Evolutionary conservation across 2,329 filamentous ascomycete genomes (phyloP).

Genomic region (Nemania sp.): DNA sequence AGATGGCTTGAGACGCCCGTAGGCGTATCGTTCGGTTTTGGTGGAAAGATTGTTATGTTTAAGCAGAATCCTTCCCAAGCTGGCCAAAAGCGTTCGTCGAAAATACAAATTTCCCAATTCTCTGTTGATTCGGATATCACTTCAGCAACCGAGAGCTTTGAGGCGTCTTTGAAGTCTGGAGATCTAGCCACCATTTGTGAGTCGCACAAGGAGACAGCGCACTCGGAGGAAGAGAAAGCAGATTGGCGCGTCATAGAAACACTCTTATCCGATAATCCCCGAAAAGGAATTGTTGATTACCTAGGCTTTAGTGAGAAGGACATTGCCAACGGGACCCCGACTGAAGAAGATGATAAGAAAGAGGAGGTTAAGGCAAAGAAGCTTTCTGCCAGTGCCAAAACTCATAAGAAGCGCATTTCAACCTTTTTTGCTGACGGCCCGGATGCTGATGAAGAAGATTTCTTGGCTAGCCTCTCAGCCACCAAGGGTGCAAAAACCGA

Average conservation of each 20-base stretch:
- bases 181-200: conserved; percentile 84
- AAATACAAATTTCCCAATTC: conserved; percentile 86
- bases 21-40: conserved; percentile 93
- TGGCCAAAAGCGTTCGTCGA: conserved; percentile 76
- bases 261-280: conserved; percentile 84
- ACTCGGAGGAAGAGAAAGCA: conserved; percentile 90
- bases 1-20: conserved; percentile 90
- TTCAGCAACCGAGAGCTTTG: conserved; percentile 86
- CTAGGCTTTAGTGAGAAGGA: conserved; percentile 83
- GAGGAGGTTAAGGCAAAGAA: conserved; percentile 60
- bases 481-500: conserved; percentile 94
- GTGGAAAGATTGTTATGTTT: conserved; percentile 88
- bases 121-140: conserved; percentile 88
- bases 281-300: conserved; percentile 86
- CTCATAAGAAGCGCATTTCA: conserved; percentile 71
- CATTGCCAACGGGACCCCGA: conserved; percentile 62
- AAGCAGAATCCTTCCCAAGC: conserved; percentile 67
- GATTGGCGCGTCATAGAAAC: conserved; percentile 97
- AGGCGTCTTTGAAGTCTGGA: conserved; percentile 81
- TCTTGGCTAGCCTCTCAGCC: conserved; percentile 84
- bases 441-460: conserved; percentile 80
- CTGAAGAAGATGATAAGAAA: conserved; percentile 49
- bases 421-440: conserved; percentile 83
- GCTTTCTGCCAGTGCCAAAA: conserved; percentile 55
- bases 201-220: conserved; percentile 78